phyloP scores from a whole-genome alignment of 352 stramenopile species.

The Pythium monospermum region DNA sequence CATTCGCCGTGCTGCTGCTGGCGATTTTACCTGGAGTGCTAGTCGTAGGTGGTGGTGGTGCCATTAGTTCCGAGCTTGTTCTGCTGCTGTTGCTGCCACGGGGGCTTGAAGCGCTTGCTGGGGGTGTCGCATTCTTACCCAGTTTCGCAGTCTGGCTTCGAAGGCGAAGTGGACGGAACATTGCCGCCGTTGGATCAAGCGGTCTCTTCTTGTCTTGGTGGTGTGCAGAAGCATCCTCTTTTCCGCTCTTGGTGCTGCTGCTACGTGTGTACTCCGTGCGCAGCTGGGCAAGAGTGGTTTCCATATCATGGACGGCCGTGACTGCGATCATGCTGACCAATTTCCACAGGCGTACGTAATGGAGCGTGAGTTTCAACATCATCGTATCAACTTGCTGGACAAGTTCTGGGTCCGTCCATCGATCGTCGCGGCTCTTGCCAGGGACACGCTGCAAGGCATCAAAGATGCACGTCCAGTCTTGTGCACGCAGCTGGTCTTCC shows the following conservation, averaged over 20 bases:
- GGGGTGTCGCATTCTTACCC: not conserved
- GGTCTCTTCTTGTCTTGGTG: not conserved
- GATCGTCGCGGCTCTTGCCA: constrained; percentile 1
- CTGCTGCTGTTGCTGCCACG: not conserved
- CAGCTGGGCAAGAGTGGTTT: constrained; percentile 22
- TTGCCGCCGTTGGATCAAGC: not conserved
- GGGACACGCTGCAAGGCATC: constrained; percentile 8
- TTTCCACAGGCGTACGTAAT: constrained; percentile 57
- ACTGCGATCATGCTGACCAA: constrained; percentile 38
- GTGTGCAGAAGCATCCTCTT: too few relatives aligned
- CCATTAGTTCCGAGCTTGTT: too few relatives aligned
- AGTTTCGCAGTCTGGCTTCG: constrained; percentile 8
- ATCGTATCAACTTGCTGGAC: constrained; percentile 29
- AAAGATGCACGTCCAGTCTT: constrained; percentile 28
- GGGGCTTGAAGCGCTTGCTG: not conserved
- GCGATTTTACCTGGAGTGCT: not conserved
- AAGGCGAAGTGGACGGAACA: constrained; percentile 17
- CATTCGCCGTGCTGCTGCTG: not conserved
- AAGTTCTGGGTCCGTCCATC: constrained; percentile 14
- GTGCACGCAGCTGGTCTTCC: constrained; percentile 7
- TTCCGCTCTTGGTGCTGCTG: too few relatives aligned
- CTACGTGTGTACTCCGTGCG: constrained; percentile 11
- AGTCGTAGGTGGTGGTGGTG: not conserved
- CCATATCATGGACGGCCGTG: constrained; percentile 30
- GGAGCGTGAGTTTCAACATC: constrained; percentile 52